Conservation (phyloP, 208 protist species). For the Acanthamoeba triangularis region DNA sequence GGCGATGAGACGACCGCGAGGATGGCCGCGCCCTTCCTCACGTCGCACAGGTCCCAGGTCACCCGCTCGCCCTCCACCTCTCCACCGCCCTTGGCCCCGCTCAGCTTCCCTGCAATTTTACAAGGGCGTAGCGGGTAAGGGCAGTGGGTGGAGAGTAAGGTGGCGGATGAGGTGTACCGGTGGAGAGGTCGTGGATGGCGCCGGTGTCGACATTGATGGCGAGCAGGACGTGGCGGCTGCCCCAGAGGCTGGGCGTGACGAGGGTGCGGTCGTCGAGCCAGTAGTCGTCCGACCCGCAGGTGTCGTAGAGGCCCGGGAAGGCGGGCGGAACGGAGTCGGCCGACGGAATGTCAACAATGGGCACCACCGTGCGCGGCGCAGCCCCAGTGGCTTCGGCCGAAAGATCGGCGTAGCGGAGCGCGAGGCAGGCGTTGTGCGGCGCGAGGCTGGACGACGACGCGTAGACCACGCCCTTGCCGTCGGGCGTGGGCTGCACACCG, state of each 20-base stretch:
- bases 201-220: conserved; percentile 37
- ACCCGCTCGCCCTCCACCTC: not conserved
- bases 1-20: conserved; percentile 25
- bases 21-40: not conserved
- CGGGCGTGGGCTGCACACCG: not conserved
- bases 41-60: not conserved
- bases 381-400: not conserved
- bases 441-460: not conserved
- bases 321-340: not conserved
- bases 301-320: not conserved
- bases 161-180: not conserved
- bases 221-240: conserved; percentile 28
- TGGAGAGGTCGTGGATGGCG: not conserved
- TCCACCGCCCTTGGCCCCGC: not conserved
- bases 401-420: conserved; percentile 3
- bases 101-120: not conserved
- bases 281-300: not conserved
- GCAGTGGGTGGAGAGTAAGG: not conserved
- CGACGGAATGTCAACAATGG: conserved; percentile 14
- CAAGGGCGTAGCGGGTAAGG: not conserved
- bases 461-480: conserved; percentile 4
- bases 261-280: conserved; percentile 18
- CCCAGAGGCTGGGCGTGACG: conserved; percentile 24
- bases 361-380: conserved; percentile 16
- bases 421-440: not conserved